Percentiles rank a stretch among this genome's conserved stretches.
phyloP scores from a whole-genome alignment of 2,329 filamentous ascomycete genomes.

The Ophiocordyceps robertsii region DNA sequence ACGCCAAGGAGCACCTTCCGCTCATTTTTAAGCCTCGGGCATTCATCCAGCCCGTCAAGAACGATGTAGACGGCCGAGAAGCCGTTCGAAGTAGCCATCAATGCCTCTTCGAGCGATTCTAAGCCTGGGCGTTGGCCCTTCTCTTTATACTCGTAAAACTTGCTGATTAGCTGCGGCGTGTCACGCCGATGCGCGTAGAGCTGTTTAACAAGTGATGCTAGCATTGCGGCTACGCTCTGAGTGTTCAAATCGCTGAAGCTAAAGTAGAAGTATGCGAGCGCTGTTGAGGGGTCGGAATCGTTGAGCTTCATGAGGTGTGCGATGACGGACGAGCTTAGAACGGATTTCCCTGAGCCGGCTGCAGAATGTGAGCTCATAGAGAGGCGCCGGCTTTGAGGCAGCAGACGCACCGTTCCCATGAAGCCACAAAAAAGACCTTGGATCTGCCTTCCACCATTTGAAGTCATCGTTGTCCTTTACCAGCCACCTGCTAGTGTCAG shows the following conservation, averaged over 20 bases:
- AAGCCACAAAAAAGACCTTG: slow-evolving; percentile 3
- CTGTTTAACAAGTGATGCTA: slow-evolving; percentile 3
- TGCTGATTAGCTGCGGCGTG: slow-evolving; percentile 1
- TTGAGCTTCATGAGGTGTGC: not conserved
- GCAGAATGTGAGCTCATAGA: not conserved
- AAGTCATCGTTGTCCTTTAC: not conserved
- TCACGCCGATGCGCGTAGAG: slow-evolving; percentile 1
- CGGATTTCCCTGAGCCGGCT: not conserved
- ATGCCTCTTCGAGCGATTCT: not conserved
- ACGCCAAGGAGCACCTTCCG: not conserved
- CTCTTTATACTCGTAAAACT: not conserved
- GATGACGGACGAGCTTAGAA: not conserved
- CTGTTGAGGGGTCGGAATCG: not conserved
- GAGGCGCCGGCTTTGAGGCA: not conserved
- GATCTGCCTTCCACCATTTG: not conserved
- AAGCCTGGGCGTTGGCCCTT: not conserved
- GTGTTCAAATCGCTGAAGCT: slow-evolving; percentile 2
- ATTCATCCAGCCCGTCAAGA: slow-evolving; percentile 3
- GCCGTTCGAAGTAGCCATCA: not conserved
- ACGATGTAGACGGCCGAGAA: slow-evolving; percentile 1
- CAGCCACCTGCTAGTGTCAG: not conserved
- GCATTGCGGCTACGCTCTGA: slow-evolving; percentile 1
- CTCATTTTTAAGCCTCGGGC: not conserved
- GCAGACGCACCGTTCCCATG: slow-evolving; percentile 3
- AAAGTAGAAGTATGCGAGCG: slow-evolving; percentile 2